phyloP scores from a whole-genome alignment of 495 filamentous ascomycete genomes.

The Xylaria venustula region DNA sequence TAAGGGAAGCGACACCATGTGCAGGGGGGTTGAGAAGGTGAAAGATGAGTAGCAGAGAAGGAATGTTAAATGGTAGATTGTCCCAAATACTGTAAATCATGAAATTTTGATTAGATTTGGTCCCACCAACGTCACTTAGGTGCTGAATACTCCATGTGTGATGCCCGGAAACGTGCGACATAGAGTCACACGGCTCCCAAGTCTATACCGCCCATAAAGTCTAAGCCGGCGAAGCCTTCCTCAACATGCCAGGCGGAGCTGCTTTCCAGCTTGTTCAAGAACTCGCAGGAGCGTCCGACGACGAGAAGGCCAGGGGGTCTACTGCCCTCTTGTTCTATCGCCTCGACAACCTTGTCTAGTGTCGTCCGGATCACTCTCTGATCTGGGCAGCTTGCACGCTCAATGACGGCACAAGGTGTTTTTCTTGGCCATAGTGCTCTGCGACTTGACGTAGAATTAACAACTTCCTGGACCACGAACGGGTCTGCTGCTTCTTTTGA shows the following conservation, averaged over 20 bases:
- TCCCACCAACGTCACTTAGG: neutral
- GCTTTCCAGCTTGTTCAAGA: slow-evolving; percentile 55
- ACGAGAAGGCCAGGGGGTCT: slow-evolving; percentile 88
- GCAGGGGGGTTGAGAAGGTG: neutral
- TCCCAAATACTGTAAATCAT: slow-evolving; percentile 6
- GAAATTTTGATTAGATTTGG: neutral
- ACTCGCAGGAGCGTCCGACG: slow-evolving; percentile 81
- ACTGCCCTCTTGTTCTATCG: slow-evolving; percentile 86
- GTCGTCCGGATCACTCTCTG: slow-evolving; percentile 90
- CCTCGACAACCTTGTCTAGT: slow-evolving; percentile 70
- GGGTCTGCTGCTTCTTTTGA: slow-evolving; percentile 23
- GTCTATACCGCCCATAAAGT: slow-evolving; percentile 36
- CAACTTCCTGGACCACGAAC: neutral
- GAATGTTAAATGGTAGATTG: slow-evolving; percentile 3
- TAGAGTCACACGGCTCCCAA: slow-evolving; percentile 10
- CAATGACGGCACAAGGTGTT: slow-evolving; percentile 88
- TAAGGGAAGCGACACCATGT: neutral
- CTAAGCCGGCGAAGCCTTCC: slow-evolving; percentile 77
- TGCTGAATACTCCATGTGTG: neutral
- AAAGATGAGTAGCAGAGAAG: neutral
- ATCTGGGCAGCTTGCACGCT: slow-evolving; percentile 91
- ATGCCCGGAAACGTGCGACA: neutral
- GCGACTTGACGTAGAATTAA: slow-evolving; percentile 3
- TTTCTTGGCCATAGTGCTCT: slow-evolving; percentile 46
- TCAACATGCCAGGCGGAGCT: slow-evolving; percentile 79